These are phyloP conservation scores for Symbiodinium pilosum DNA, from an alignment of 73 alveolate genomes.

Conservation along the genomic window DNA sequence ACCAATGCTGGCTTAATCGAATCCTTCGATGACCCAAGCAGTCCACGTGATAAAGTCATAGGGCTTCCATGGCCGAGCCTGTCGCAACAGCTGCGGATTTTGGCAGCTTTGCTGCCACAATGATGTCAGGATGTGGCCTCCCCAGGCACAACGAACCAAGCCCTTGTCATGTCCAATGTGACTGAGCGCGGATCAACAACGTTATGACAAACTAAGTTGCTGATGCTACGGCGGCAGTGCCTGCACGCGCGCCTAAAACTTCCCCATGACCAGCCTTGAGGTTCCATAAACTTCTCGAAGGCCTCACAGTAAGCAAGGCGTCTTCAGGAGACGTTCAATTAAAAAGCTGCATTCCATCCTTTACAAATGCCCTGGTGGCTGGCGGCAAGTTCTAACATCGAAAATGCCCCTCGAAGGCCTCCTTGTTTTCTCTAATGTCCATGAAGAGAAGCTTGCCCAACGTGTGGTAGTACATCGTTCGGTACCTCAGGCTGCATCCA, in stretches of 20 bases:
- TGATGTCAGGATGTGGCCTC: constrained; percentile 55
- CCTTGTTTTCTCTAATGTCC: constrained; percentile 94
- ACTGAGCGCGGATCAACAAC: too few relatives aligned
- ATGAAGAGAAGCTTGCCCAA: constrained; percentile 93
- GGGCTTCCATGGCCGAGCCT: background rate
- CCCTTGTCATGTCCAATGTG: too few relatives aligned
- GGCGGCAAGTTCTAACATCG: background rate
- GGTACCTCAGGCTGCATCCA: constrained; percentile 37
- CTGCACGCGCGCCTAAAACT: too few relatives aligned
- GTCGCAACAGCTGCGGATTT: constrained; percentile 35
- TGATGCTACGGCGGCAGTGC: too few relatives aligned
- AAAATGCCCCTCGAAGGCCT: background rate
- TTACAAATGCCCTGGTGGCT: background rate
- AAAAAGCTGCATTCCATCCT: background rate
- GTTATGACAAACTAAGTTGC: too few relatives aligned
- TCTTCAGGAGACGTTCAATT: background rate
- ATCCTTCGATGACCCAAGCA: too few relatives aligned
- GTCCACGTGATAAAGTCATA: too few relatives aligned
- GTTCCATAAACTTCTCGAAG: constrained; percentile 90
- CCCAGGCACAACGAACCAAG: background rate
- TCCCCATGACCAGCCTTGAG: constrained; percentile 30
- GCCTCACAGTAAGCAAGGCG: too few relatives aligned
- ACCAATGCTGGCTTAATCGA: constrained; percentile 68
- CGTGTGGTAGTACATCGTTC: constrained; percentile 95
- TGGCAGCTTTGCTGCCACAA: constrained; percentile 93